Conservation (phyloP, 2,329 filamentous ascomycete genomes). For the Aspergillus ochraceoroseus region DNA sequence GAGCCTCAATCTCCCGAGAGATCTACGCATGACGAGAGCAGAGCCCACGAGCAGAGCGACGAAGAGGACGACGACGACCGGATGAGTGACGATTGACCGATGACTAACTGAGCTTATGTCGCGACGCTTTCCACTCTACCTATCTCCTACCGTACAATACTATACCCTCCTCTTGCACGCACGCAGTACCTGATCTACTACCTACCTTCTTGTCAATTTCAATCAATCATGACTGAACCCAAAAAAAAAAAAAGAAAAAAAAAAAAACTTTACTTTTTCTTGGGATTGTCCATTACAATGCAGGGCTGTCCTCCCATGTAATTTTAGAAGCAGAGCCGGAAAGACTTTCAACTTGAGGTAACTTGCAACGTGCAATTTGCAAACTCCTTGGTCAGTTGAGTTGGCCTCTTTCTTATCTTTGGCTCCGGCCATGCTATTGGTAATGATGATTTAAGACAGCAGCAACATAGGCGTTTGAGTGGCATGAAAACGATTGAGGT, state of each 20-base stretch:
- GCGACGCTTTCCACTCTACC: not conserved
- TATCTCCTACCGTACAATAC: no score
- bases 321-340: no score
- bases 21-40: not conserved
- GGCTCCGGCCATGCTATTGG: not conserved
- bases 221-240: slow-evolving; percentile 1
- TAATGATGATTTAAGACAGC: slow-evolving; percentile 10
- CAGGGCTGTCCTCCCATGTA: slow-evolving; percentile 1
- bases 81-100: slow-evolving; percentile 20
- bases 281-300: not conserved
- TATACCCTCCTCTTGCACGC: not conserved
- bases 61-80: slow-evolving; percentile 16
- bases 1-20: slow-evolving; percentile 7
- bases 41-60: slow-evolving; percentile 9
- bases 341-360: no score
- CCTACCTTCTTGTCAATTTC: slow-evolving; percentile 3
- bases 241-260: not conserved
- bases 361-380: no score
- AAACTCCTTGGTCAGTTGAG: not conserved
- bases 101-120: slow-evolving; percentile 13
- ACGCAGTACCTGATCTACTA: not conserved
- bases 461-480: slow-evolving; percentile 19
- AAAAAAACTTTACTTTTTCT: slow-evolving; percentile 1
- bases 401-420: not conserved
- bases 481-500: slow-evolving; percentile 19